A percentile compares a stretch with the other conserved stretches of the same genome.
Conservation (phyloP, 2,329 filamentous ascomycete species). For the Grosmannia huntii region DNA sequence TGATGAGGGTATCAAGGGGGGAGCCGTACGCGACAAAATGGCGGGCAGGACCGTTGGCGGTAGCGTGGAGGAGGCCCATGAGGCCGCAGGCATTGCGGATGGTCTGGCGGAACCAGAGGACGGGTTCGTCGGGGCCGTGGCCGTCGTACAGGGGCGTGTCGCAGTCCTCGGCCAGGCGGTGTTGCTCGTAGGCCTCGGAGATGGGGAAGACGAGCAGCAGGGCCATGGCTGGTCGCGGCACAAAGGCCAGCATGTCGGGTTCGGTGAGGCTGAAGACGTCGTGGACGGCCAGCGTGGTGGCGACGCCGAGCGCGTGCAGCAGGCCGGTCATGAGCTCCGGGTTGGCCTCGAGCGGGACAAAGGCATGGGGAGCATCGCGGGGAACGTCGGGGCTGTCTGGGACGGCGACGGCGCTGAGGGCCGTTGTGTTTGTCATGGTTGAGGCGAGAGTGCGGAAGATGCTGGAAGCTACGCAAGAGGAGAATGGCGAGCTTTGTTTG, state of each 20-base stretch:
- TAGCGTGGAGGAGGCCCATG: conserved; percentile 76
- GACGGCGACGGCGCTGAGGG: not conserved
- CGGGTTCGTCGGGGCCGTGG: conserved; percentile 55
- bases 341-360: conserved; percentile 58
- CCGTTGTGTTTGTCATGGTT: not conserved
- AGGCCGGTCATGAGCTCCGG: conserved; percentile 79
- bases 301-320: conserved; percentile 72
- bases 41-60: conserved; percentile 61
- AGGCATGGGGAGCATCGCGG: conserved; percentile 21
- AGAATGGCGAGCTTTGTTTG: not conserved
- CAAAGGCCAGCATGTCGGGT: conserved; percentile 68
- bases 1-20: conserved; percentile 52
- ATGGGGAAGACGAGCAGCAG: conserved; percentile 89
- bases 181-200: conserved; percentile 63
- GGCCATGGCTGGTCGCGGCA: conserved; percentile 78
- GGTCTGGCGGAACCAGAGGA: conserved; percentile 90
- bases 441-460: not conserved
- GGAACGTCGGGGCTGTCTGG: not conserved
- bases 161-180: conserved; percentile 62
- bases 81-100: conserved; percentile 88
- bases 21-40: conserved; percentile 44
- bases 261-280: conserved; percentile 90
- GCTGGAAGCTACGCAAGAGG: not conserved
- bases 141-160: conserved; percentile 50
- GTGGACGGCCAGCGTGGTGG: conserved; percentile 63